Conservation (phyloP, 805 yeast genomes). For the Metschnikowia arizonensis region DNA sequence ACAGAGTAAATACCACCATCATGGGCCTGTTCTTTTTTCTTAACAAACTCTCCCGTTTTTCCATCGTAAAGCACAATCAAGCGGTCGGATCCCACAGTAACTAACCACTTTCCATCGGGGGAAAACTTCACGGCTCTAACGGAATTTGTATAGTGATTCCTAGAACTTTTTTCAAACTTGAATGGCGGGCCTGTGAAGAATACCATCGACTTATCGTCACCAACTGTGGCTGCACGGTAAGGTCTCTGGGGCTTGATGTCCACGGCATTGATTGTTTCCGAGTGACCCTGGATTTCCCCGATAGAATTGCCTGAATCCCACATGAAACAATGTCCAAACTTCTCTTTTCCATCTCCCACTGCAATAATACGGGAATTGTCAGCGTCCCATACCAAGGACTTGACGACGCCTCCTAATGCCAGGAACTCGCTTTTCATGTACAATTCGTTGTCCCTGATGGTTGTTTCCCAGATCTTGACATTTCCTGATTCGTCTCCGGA, state of each 20-base stretch:
- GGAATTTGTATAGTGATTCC: slow-evolving; percentile 73
- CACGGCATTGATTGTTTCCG: slow-evolving; percentile 78
- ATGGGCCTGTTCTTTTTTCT: slow-evolving; percentile 52
- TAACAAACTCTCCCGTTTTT: slow-evolving; percentile 69
- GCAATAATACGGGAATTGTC: slow-evolving; percentile 84
- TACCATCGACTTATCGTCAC: slow-evolving; percentile 83
- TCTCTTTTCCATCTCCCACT: slow-evolving; percentile 90
- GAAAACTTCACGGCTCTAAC: slow-evolving; percentile 79
- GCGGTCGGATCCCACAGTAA: slow-evolving; percentile 84
- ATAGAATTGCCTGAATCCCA: slow-evolving; percentile 96
- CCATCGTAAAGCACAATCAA: slow-evolving; percentile 79
- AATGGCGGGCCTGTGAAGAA: slow-evolving; percentile 93
- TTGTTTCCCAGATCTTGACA: slow-evolving; percentile 80
- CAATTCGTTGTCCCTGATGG: slow-evolving; percentile 42
- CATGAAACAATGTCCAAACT: slow-evolving; percentile 87
- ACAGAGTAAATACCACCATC: slow-evolving; percentile 79
- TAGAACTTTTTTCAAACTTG: slow-evolving; percentile 68
- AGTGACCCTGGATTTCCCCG: slow-evolving; percentile 93
- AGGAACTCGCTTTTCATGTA: slow-evolving; percentile 74
- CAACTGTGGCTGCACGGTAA: slow-evolving; percentile 86
- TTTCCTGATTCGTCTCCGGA: slow-evolving; percentile 90
- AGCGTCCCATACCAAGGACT: slow-evolving; percentile 86
- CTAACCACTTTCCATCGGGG: slow-evolving; percentile 70
- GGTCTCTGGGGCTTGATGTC: slow-evolving; percentile 84
- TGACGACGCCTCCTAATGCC: slow-evolving; percentile 75